Evolutionary conservation across 352 stramenopile genomes (phyloP).

Genomic region (Globisporangium abappressorium): DNA sequence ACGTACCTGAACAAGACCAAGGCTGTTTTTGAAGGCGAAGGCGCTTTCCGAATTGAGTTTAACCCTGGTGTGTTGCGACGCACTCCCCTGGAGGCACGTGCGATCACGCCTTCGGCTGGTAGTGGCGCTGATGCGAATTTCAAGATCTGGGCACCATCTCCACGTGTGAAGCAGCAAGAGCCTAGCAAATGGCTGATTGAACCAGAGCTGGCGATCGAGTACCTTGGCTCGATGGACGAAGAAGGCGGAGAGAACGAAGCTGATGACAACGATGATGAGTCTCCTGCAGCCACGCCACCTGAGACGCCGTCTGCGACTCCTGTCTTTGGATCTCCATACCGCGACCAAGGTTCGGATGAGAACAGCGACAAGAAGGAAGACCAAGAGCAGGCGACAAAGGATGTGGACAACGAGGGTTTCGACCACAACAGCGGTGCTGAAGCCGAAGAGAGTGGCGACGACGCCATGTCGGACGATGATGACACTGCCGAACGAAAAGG

Average conservation of each 20-base stretch:
- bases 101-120: constrained; percentile 35
- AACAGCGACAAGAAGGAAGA: constrained; percentile 39
- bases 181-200: constrained; percentile 83
- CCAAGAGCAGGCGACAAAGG: constrained; percentile 17
- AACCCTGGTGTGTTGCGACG: constrained; percentile 74
- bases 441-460: constrained; percentile 32
- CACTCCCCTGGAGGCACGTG: constrained; percentile 59
- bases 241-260: constrained; percentile 42
- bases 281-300: constrained; percentile 51
- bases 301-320: constrained; percentile 72
- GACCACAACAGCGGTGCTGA: constrained; percentile 17
- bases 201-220: constrained; percentile 71
- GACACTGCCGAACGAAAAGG: constrained; percentile 37
- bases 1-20: constrained; percentile 78
- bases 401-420: constrained; percentile 23
- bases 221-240: constrained; percentile 79
- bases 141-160: constrained; percentile 85
- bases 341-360: constrained; percentile 37
- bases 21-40: constrained; percentile 77
- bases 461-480: constrained; percentile 37
- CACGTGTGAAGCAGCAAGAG: constrained; percentile 65
- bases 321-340: constrained; percentile 61
- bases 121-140: constrained; percentile 20
- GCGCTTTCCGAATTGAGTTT: constrained; percentile 83
- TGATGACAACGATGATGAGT: constrained; percentile 73